phyloP scores from a whole-genome alignment of 192 early-diverging fungal genomes.

The Tieghemiomyces parasiticus region DNA sequence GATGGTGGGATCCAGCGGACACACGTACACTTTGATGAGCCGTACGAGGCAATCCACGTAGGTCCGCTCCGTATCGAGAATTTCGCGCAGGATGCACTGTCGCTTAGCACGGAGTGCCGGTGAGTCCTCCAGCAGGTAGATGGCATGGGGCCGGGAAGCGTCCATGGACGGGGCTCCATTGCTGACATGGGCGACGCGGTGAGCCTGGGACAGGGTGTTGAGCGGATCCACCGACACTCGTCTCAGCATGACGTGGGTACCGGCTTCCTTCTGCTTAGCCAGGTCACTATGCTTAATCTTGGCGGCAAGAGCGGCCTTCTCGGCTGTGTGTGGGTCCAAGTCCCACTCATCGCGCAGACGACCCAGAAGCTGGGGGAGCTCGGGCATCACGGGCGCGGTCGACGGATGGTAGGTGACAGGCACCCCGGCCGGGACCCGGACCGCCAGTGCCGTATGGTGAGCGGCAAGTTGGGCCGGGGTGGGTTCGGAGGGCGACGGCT shows the following conservation, averaged over 20 bases:
- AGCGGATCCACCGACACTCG: slow-evolving; percentile 13
- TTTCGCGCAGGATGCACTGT: slow-evolving; percentile 55
- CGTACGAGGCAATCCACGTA: slow-evolving; percentile 72
- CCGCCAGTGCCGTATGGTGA: neutral
- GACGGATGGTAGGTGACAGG: neutral
- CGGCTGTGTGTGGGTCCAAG: slow-evolving; percentile 20
- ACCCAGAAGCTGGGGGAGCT: slow-evolving; percentile 21
- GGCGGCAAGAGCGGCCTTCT: slow-evolving; percentile 14
- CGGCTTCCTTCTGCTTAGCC: neutral
- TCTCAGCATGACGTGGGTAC: neutral
- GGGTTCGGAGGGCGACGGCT: neutral
- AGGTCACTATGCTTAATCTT: slow-evolving; percentile 15
- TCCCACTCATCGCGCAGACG: slow-evolving; percentile 33
- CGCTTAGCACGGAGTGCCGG: slow-evolving; percentile 27
- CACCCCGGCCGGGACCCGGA: neutral
- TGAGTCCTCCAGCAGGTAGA: too few species aligned
- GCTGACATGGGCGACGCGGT: slow-evolving; percentile 15
- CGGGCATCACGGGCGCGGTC: neutral
- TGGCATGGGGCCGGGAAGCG: neutral
- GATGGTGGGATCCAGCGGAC: slow-evolving; percentile 25
- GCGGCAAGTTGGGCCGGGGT: neutral
- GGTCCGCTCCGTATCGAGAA: slow-evolving; percentile 69
- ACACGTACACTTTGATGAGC: slow-evolving; percentile 49
- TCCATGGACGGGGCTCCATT: too few species aligned
- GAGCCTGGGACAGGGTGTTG: neutral